Evolutionary conservation across 805 yeast genomes (phyloP).

Genomic region (Kluyveromyces starmeri): DNA sequence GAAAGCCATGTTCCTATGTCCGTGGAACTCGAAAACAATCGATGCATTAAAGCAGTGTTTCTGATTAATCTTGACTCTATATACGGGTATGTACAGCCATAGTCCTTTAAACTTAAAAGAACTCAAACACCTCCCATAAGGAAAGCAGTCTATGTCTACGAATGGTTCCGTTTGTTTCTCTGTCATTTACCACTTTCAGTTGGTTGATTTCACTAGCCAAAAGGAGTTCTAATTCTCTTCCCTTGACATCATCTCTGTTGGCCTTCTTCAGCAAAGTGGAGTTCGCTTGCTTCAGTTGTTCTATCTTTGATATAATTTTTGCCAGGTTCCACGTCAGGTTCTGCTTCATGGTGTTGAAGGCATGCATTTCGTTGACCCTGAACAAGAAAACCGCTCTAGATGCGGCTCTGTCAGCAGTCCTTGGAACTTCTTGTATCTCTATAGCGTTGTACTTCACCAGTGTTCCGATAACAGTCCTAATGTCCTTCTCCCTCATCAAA

Average conservation of each 20-base stretch:
- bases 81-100: not conserved
- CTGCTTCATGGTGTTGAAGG: conserved; percentile 39
- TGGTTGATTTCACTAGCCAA: conserved; percentile 70
- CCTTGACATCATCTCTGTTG: conserved; percentile 83
- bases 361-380: conserved; percentile 51
- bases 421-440: conserved; percentile 89
- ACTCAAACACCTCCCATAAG: conserved; percentile 47
- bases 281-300: conserved; percentile 48
- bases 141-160: conserved; percentile 48
- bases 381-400: conserved; percentile 79
- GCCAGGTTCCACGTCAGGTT: conserved; percentile 40
- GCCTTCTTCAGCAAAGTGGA: conserved; percentile 66
- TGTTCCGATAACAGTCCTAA: conserved; percentile 60
- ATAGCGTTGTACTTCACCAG: conserved; percentile 62
- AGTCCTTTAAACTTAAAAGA: conserved; percentile 13
- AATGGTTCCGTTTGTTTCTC: conserved; percentile 46
- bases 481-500: conserved; percentile 66
- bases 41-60: conserved; percentile 25
- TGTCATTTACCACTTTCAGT: conserved; percentile 47
- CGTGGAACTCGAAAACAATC: conserved; percentile 35
- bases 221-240: conserved; percentile 65
- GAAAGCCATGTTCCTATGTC: conserved; percentile 58
- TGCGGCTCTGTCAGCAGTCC: conserved; percentile 86
- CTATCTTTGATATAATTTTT: conserved; percentile 44
- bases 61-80: too few species aligned